A percentile compares a stretch with the other conserved stretches of the same genome.
These are phyloP conservation scores for Kodamaea alishanica DNA, from an alignment of 1,139 yeast genomes.

Conservation along the genomic window DNA sequence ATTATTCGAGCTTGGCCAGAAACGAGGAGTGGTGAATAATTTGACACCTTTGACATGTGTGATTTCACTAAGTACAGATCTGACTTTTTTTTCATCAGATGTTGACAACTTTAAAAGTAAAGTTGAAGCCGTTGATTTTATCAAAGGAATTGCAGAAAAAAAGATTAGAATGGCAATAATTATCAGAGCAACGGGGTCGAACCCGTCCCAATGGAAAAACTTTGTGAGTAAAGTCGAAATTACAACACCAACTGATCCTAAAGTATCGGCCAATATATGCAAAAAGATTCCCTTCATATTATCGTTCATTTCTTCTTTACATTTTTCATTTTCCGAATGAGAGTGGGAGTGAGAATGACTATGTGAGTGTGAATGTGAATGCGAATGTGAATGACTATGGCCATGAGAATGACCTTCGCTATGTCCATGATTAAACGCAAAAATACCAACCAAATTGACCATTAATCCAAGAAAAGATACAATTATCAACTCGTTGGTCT, in stretches of 20 bases:
- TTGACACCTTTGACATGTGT: slow-evolving; percentile 73
- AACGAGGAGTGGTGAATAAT: slow-evolving; percentile 82
- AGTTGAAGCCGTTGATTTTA: slow-evolving; percentile 75
- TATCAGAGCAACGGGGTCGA: slow-evolving; percentile 90
- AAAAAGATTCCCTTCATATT: slow-evolving; percentile 93
- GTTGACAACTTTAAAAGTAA: slow-evolving; percentile 60
- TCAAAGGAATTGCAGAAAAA: slow-evolving; percentile 76
- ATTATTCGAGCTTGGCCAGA: slow-evolving; percentile 70
- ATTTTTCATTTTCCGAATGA: slow-evolving; percentile 5
- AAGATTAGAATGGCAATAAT: slow-evolving; percentile 80
- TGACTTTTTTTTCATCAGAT: slow-evolving; percentile 53
- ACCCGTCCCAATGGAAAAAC: slow-evolving; percentile 56
- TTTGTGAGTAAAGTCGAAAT: slow-evolving; percentile 72
- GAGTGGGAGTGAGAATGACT: slow-evolving; percentile 23
- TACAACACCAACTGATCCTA: slow-evolving; percentile 96
- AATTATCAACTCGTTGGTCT: slow-evolving; percentile 79
- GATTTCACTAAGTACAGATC: slow-evolving; percentile 64
- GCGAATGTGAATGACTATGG: slow-evolving; percentile 30
- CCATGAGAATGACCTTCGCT: slow-evolving; percentile 37
- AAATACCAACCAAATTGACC: slow-evolving; percentile 88
- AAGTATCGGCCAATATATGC: slow-evolving; percentile 90
- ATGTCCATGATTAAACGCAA: slow-evolving; percentile 85
- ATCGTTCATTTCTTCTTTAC: slow-evolving; percentile 51
- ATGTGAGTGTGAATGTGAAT: slow-evolving; percentile 11
- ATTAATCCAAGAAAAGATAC: slow-evolving; percentile 81